Percentiles rank a stretch among this genome's conserved stretches.
phyloP scores from a whole-genome alignment of 2,329 filamentous ascomycete genomes.

The Pseudomassariella vexata region DNA sequence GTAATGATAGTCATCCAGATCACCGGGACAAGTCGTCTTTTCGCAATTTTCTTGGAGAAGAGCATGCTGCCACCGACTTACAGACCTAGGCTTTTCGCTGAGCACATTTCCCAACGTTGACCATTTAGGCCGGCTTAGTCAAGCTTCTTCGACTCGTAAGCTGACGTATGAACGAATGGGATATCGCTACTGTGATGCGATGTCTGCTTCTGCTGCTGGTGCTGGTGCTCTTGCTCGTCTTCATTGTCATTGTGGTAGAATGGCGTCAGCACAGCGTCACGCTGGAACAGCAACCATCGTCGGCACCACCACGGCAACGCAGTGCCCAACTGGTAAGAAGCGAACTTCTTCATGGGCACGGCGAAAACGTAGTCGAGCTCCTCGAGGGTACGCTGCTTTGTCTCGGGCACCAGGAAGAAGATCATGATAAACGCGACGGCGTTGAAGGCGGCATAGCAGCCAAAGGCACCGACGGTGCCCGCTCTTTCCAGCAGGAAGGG shows the following conservation, averaged over 20 bases:
- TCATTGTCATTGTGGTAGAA: constrained; percentile 23
- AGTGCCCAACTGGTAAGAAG: constrained; percentile 31
- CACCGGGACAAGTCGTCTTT: too few relatives aligned
- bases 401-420: constrained; percentile 44
- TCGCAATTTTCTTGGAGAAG: too few relatives aligned
- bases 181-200: too few relatives aligned
- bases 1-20: too few relatives aligned
- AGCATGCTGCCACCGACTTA: too few relatives aligned
- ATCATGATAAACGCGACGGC: constrained; percentile 39
- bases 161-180: too few relatives aligned
- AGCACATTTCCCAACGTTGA: too few relatives aligned
- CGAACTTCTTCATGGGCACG: constrained; percentile 34
- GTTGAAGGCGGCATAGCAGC: constrained; percentile 43
- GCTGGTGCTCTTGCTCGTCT: too few relatives aligned
- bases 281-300: constrained; percentile 25
- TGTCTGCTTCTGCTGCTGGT: too few relatives aligned
- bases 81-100: too few relatives aligned
- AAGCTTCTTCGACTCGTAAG: too few relatives aligned
- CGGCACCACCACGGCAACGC: constrained; percentile 32
- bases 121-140: too few relatives aligned
- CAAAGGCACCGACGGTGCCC: constrained; percentile 38
- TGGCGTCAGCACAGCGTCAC: constrained; percentile 19
- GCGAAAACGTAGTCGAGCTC: constrained; percentile 45
- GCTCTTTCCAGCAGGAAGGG: constrained; percentile 46
- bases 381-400: constrained; percentile 44